Evolutionary conservation across 2,329 filamentous ascomycete genomes (phyloP).

Genomic region (Ophioceras dolichostomum): DNA sequence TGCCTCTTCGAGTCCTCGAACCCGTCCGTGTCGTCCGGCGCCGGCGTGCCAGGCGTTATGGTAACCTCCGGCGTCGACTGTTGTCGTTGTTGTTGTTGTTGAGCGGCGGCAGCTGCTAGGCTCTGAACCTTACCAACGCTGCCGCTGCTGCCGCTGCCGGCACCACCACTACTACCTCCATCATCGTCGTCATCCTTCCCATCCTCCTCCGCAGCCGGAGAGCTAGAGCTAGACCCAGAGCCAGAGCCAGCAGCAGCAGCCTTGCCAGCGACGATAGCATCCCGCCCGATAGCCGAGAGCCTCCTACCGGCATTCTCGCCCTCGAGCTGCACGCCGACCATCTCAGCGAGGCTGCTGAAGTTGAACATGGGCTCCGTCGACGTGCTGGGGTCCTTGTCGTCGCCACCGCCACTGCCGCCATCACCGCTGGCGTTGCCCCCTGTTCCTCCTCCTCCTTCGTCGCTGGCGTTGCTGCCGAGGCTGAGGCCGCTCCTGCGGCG

Average conservation of each 20-base stretch:
- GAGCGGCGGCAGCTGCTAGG: too few species aligned
- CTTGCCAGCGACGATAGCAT: constrained; percentile 5
- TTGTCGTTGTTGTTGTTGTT: too few species aligned
- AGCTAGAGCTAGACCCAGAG: too few species aligned
- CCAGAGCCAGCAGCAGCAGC: background rate
- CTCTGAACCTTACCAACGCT: too few species aligned
- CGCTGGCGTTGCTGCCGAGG: constrained; percentile 31
- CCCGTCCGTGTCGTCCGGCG: constrained; percentile 17
- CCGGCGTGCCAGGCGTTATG: constrained; percentile 38
- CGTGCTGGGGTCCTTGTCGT: constrained; percentile 31
- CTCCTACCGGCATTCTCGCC: constrained; percentile 26
- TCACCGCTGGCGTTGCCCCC: constrained; percentile 26
- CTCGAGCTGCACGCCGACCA: constrained; percentile 57
- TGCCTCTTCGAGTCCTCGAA: constrained; percentile 28
- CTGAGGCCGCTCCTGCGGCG: constrained; percentile 43
- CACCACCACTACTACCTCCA: too few species aligned
- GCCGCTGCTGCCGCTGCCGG: too few species aligned
- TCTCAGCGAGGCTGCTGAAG: constrained; percentile 75
- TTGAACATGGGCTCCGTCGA: constrained; percentile 76
- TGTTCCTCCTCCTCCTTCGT: constrained; percentile 17
- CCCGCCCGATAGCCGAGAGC: constrained; percentile 14
- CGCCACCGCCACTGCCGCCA: constrained; percentile 22
- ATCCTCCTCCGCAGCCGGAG: too few species aligned
- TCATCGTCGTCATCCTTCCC: too few species aligned
- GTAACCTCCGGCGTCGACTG: constrained; percentile 27